These are phyloP conservation scores for Acrocalymma vagum DNA, from an alignment of 2,329 filamentous ascomycete species.

Conservation along the genomic window DNA sequence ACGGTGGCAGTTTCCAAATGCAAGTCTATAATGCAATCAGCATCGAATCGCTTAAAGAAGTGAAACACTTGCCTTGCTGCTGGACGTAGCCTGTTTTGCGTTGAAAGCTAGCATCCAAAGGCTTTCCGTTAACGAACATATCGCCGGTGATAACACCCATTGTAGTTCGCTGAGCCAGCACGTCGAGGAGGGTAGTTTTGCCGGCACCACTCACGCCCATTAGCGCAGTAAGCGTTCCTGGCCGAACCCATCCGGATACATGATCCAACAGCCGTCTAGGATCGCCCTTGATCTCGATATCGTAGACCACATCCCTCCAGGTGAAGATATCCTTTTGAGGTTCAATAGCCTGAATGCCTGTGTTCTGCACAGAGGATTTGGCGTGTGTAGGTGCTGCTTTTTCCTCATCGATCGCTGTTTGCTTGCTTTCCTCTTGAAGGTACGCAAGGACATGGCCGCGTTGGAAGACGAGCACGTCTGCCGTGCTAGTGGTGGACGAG, in stretches of 20 bases:
- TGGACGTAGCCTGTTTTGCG: constrained; percentile 35
- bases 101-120: constrained; percentile 23
- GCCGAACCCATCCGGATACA: constrained; percentile 61
- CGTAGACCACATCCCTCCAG: constrained; percentile 16
- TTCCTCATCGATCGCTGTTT: constrained; percentile 39
- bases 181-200: constrained; percentile 33
- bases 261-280: constrained; percentile 59
- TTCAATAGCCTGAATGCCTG: too few species aligned
- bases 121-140: constrained; percentile 31
- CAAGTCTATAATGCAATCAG: constrained; percentile 21
- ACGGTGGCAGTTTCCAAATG: constrained; percentile 31
- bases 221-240: constrained; percentile 52
- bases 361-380: constrained; percentile 64
- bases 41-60: too few species aligned
- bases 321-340: constrained; percentile 45
- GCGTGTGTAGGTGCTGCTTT: constrained; percentile 26
- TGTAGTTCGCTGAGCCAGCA: constrained; percentile 22
- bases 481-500: constrained; percentile 66
- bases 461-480: constrained; percentile 72
- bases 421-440: constrained; percentile 29
- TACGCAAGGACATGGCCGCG: constrained; percentile 47
- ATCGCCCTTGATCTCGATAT: constrained; percentile 40
- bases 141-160: constrained; percentile 31
- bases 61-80: constrained; percentile 43
- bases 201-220: constrained; percentile 34